Conservation (phyloP, 768 basidiomycete genomes). For the Gymnopilus junonius region DNA sequence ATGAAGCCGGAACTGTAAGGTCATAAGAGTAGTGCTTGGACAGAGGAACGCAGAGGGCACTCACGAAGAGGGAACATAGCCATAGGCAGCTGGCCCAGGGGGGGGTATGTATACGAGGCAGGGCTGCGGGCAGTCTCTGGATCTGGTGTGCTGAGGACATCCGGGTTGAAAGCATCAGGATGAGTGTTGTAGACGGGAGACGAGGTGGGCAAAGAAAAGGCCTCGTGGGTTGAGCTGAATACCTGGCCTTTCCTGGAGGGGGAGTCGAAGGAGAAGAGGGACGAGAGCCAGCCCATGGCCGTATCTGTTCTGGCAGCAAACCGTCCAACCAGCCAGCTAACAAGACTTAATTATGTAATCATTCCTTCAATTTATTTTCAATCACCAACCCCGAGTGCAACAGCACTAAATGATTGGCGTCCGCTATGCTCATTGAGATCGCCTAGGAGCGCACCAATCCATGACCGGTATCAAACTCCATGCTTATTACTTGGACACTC, state of each 20-base stretch:
- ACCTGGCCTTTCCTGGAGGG: constrained; percentile 59
- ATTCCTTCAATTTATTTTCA: no score
- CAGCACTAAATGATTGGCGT: no score
- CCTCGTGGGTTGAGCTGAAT: constrained; percentile 81
- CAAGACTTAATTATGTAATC: neutral
- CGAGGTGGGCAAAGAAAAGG: constrained; percentile 82
- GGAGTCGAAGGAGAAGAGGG: constrained; percentile 61
- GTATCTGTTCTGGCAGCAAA: neutral
- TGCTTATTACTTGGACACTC: no score
- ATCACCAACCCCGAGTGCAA: no score
- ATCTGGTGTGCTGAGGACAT: constrained; percentile 54
- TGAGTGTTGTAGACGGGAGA: constrained; percentile 61
- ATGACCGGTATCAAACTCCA: no score
- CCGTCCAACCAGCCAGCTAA: no score
- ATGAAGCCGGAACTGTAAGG: constrained; percentile 40
- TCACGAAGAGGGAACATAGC: constrained; percentile 64
- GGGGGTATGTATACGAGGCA: constrained; percentile 80
- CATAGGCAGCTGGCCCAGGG: constrained; percentile 58
- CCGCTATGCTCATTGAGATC: no score
- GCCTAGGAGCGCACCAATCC: no score
- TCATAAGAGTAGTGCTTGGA: no score
- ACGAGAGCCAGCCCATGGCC: constrained; percentile 74
- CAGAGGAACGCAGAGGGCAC: no score
- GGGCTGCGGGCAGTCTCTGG: constrained; percentile 48
- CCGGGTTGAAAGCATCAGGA: constrained; percentile 64